These are phyloP conservation scores for Penicillium crystallinum DNA, from an alignment of 495 filamentous ascomycete genomes.

Conservation along the genomic window DNA sequence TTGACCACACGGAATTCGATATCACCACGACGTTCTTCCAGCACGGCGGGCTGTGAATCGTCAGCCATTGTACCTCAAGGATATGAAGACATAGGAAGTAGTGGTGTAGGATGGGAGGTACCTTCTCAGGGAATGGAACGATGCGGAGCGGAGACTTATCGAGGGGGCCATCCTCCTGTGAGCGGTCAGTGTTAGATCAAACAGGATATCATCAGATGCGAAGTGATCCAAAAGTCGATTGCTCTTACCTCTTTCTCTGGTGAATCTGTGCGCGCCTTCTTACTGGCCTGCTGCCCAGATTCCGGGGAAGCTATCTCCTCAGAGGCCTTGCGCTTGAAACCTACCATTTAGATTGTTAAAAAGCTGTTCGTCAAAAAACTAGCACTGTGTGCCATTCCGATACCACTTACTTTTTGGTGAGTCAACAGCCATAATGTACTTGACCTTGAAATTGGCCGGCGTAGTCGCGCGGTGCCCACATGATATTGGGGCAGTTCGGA, in stretches of 20 bases:
- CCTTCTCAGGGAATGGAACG: conserved; percentile 83
- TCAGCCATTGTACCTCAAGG: conserved; percentile 2
- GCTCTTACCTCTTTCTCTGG: conserved; percentile 48
- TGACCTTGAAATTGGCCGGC: neutral
- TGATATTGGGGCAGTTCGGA: conserved; percentile 5
- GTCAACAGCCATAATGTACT: conserved; percentile 15
- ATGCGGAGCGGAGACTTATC: conserved; percentile 44
- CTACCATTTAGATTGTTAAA: conserved; percentile 28
- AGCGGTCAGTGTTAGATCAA: neutral
- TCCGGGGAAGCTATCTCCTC: conserved; percentile 61
- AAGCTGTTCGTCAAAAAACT: neutral
- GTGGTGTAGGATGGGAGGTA: conserved; percentile 23
- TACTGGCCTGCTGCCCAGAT: conserved; percentile 40
- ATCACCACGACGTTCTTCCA: conserved; percentile 90
- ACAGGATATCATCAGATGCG: no score
- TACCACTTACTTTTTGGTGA: conserved; percentile 22
- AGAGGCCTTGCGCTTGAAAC: conserved; percentile 71
- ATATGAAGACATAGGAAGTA: neutral
- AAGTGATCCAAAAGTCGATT: neutral
- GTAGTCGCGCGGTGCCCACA: neutral
- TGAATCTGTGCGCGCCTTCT: conserved; percentile 58
- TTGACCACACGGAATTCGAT: conserved; percentile 98
- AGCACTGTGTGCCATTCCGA: neutral
- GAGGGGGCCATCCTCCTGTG: conserved; percentile 30
- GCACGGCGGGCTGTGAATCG: conserved; percentile 64